Evolutionary conservation across 768 basidiomycete genomes (phyloP), one percentile per base, ranked within the genome.

Genomic region (Clathrus columnatus): DNA sequence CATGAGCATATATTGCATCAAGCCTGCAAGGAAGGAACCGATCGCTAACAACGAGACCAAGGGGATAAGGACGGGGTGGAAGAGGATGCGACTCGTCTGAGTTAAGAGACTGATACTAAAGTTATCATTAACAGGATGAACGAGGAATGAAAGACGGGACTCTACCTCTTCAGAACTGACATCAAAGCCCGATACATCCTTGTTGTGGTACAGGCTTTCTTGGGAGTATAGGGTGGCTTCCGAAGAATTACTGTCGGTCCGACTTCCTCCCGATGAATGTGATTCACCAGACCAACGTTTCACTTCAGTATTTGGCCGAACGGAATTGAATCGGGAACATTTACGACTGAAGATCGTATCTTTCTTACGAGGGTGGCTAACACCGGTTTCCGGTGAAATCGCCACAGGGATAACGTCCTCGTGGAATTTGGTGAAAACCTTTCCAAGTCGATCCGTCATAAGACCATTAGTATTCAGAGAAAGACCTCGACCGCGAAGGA

Each of bases 11-110:
- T n/a, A 53, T 23, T 20, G 42, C 51, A 24, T 3, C 42, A 5
- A 44, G 51, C 16, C 41, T 21, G 26, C 42, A 53, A 21, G 51
- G 51, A 17, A 53, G 18, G 46, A 53, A 53, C 17, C 20, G 42
- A 27, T 30, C 42, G n/a, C 46, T 16, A 20, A 44, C 28, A 18
- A 43, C 42, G 20, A 53, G 51, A 20, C 51, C 51, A 24, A 53
- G 51, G 46, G 51, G 51, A 11, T 53, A n/a, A n/a, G n/a, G n/a
- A n/a, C n/a, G n/a, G n/a, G n/a, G n/a, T n/a, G n/a, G n/a, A n/a
- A n/a, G n/a, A n/a, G n/a, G n/a, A n/a, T n/a, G n/a, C n/a, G n/a
- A n/a, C n/a, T n/a, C n/a, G n/a, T n/a, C n/a, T n/a, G n/a, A n/a
- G n/a, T n/a, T n/a, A n/a, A n/a, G n/a, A n/a, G n/a, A n/a, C n/a